Evolutionary conservation across 2,329 filamentous ascomycete species (phyloP).

Genomic region (Verticillium tricorpus): DNA sequence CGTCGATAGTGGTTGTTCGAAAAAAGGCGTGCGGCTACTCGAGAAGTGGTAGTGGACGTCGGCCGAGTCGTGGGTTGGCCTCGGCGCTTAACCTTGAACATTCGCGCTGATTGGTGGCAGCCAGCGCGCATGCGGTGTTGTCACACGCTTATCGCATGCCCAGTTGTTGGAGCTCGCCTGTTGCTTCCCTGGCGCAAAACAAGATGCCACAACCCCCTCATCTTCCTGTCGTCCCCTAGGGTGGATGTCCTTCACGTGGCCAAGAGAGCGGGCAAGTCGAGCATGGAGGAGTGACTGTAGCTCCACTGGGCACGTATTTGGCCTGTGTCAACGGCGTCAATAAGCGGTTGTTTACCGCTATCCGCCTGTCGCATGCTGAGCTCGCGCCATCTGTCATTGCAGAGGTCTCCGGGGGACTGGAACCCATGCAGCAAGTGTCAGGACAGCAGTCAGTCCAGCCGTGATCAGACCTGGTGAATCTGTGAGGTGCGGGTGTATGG

Average conservation of each 20-base stretch:
- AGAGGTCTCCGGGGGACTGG: not conserved
- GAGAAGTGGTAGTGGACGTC: slow-evolving; percentile 6
- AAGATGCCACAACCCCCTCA: not conserved
- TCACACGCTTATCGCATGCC: slow-evolving; percentile 8
- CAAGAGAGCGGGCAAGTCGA: not conserved
- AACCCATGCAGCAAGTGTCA: not conserved
- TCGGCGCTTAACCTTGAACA: slow-evolving; percentile 10
- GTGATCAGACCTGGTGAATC: not conserved
- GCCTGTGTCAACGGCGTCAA: not conserved
- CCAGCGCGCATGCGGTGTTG: slow-evolving; percentile 11
- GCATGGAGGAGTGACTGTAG: not conserved
- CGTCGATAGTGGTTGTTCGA: not conserved
- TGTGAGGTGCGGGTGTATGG: not conserved
- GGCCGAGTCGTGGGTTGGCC: slow-evolving; percentile 4
- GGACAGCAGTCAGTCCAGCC: not conserved
- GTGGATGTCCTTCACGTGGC: not conserved
- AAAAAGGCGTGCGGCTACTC: slow-evolving; percentile 7
- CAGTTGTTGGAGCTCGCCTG: not conserved
- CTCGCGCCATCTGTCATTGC: not conserved
- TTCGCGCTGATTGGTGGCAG: slow-evolving; percentile 10
- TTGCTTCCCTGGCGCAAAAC: not conserved
- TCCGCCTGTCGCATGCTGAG: not conserved
- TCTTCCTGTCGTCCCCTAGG: not conserved
- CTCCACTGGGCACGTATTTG: not conserved
- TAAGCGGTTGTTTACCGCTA: not conserved